Evolutionary conservation across 768 basidiomycete genomes (phyloP), one percentile per base, ranked within the genome.

Genomic region (Lactifluus echinatus): DNA sequence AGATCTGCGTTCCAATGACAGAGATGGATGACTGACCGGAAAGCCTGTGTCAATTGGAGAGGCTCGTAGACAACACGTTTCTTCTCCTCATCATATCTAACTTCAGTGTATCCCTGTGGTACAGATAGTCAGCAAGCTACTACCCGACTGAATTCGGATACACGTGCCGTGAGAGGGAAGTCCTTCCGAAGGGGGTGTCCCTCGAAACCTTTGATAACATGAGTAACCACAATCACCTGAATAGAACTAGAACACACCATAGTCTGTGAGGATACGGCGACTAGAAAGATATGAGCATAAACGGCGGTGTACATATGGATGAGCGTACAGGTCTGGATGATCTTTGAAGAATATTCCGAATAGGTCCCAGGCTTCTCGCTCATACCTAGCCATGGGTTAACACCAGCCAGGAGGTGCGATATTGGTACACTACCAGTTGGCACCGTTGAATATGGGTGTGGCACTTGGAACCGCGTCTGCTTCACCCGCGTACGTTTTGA

Each of bases 21-120:
- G 14, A 19, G 2, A n/a, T 28, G 42, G 12, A n/a, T 14, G 33
- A 68, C 77, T 59, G 65, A 93, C 93, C 93, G 84, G 86, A 95
- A 99, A 43, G 96, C 95, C 69, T 99, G 96, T 2, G 95, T 93
- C 57, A 99, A 79, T 69, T 99, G 96, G 46, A 99, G 77, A 34
- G 96, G 96, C 70, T 99, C 96, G 66, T 97, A 96, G 34, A 96
- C 92, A 54, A 97, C 92, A 37, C 94, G 89, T 73, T 97, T 97
- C 66, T 87, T 83, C 74, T 95, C 93, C 73, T 98, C 96, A 65
- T 97, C 94, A 67, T 98, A 99, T 40, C 96, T 88, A 39, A 98
- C 80, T 72, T 99, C 96, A 8, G 92, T 93, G 72, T 98, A 99
- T n/a, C 96, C 96, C 93, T 96, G 65, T 14, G 24, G 52, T 56